Evolutionary conservation across 2,329 filamentous ascomycete genomes (phyloP).

Genomic region (Fusarium neocosmosporiellum): DNA sequence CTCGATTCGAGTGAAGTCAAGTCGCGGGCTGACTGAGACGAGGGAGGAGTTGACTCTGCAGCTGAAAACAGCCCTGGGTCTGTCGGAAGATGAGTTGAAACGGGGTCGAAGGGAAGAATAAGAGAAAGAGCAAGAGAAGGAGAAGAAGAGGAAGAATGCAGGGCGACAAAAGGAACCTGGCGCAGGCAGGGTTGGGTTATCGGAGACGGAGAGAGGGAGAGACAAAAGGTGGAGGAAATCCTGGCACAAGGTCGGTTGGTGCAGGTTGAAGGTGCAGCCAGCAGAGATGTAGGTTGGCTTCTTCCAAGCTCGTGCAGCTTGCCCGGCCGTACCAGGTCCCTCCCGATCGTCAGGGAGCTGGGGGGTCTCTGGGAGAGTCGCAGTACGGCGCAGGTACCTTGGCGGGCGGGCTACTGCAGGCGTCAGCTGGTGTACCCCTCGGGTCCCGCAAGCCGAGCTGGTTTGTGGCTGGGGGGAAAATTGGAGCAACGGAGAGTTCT

Average conservation of each 20-base stretch:
- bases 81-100: slow-evolving; percentile 14
- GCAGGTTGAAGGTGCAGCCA: slow-evolving; percentile 11
- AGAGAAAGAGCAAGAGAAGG: slow-evolving; percentile 34
- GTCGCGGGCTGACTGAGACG: slow-evolving; percentile 12
- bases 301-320: slow-evolving; percentile 27
- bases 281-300: slow-evolving; percentile 19
- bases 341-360: slow-evolving; percentile 24
- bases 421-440: not conserved
- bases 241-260: slow-evolving; percentile 33
- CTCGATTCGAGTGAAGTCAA: slow-evolving; percentile 5
- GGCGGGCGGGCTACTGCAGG: not conserved
- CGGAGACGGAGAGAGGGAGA: slow-evolving; percentile 11
- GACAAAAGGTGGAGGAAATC: slow-evolving; percentile 33
- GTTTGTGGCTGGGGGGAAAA: slow-evolving; percentile 37
- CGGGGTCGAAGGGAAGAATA: slow-evolving; percentile 27
- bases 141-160: slow-evolving; percentile 27
- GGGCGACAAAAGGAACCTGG: slow-evolving; percentile 26
- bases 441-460: slow-evolving; percentile 13
- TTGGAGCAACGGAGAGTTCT: slow-evolving; percentile 25
- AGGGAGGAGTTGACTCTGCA: slow-evolving; percentile 19
- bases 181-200: slow-evolving; percentile 20
- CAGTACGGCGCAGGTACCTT: slow-evolving; percentile 4
- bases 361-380: slow-evolving; percentile 11
- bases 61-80: slow-evolving; percentile 15
- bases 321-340: not conserved